phyloP scores from a whole-genome alignment of 768 basidiomycete species.

The Mycena sanguinolenta region DNA sequence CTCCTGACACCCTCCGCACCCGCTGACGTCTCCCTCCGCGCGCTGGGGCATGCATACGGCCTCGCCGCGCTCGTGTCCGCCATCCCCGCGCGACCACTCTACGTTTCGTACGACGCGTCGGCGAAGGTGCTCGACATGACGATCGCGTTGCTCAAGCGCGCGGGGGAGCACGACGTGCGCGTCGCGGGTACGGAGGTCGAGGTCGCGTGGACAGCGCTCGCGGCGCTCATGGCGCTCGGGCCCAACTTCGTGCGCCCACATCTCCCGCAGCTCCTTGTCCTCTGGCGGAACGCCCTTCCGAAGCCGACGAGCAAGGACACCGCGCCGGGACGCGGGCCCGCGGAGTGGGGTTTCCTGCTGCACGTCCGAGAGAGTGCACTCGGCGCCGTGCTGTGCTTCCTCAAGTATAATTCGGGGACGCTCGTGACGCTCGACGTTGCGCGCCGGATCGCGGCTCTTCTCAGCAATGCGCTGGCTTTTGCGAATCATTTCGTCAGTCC shows the following conservation, averaged over 20 bases:
- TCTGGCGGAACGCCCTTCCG: constrained; percentile 97
- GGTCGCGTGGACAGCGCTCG: constrained; percentile 94
- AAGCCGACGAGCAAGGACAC: constrained; percentile 94
- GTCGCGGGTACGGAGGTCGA: constrained; percentile 89
- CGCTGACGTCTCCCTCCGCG: constrained; percentile 76
- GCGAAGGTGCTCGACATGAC: constrained; percentile 94
- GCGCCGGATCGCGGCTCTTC: constrained; percentile 85
- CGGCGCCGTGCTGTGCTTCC: constrained; percentile 89
- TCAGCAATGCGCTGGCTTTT: constrained; percentile 93
- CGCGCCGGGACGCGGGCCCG: constrained; percentile 60
- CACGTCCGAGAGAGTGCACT: constrained; percentile 95
- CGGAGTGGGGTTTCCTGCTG: constrained; percentile 93
- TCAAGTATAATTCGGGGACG: constrained; percentile 80
- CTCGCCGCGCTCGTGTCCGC: constrained; percentile 89
- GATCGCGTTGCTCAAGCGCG: constrained; percentile 88
- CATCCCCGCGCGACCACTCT: constrained; percentile 89
- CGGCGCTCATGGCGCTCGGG: constrained; percentile 91
- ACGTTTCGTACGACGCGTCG: constrained; percentile 94
- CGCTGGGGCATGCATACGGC: constrained; percentile 91
- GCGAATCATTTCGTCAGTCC: constrained; percentile 85
- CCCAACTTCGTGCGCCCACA: constrained; percentile 95
- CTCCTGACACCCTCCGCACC: constrained; percentile 80
- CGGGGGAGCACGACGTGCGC: constrained; percentile 90
- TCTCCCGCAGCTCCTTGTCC: constrained; percentile 91
- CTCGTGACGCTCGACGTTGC: constrained; percentile 93